Evolutionary conservation across 768 basidiomycete species (phyloP).

Genomic region (Suillus fuscotomentosus): DNA sequence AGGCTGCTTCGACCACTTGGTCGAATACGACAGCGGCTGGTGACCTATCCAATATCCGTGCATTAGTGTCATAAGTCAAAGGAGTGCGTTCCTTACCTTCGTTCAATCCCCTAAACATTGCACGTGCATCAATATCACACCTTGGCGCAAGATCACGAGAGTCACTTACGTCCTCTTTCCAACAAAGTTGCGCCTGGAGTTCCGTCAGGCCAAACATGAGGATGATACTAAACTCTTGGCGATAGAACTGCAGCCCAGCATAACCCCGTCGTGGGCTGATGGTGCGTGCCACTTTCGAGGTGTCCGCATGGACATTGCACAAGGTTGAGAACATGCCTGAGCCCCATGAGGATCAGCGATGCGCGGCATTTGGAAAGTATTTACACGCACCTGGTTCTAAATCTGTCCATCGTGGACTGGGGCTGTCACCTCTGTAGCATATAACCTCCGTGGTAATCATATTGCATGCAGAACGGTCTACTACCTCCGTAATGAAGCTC

Average conservation of each 20-base stretch:
- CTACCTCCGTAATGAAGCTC: constrained; percentile 29
- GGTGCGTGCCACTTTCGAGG: constrained; percentile 27
- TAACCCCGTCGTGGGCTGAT: constrained; percentile 30
- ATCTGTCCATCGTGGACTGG: constrained; percentile 29
- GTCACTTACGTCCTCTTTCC: constrained; percentile 40
- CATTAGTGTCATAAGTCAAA: constrained; percentile 4
- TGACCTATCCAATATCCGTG: constrained; percentile 17
- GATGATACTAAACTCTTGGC: constrained; percentile 37
- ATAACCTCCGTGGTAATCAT: constrained; percentile 29
- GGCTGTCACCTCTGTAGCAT: constrained; percentile 25
- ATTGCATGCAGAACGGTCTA: constrained; percentile 26
- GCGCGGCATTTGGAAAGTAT: not conserved
- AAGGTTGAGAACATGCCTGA: constrained; percentile 27
- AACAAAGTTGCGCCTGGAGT: constrained; percentile 44
- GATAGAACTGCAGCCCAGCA: constrained; percentile 28
- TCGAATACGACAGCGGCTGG: constrained; percentile 32
- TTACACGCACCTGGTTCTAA: constrained; percentile 24
- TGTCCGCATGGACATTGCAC: constrained; percentile 24
- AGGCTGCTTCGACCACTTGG: constrained; percentile 29
- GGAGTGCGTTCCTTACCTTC: constrained; percentile 12
- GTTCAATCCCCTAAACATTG: constrained; percentile 16
- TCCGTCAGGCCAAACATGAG: constrained; percentile 46
- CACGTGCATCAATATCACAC: constrained; percentile 1
- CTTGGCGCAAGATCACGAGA: not conserved
- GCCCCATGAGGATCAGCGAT: not conserved